Base-by-base conservation (phyloP, 2,329 filamentous ascomycete species). In the Chaetomium strumarium region DNA sequence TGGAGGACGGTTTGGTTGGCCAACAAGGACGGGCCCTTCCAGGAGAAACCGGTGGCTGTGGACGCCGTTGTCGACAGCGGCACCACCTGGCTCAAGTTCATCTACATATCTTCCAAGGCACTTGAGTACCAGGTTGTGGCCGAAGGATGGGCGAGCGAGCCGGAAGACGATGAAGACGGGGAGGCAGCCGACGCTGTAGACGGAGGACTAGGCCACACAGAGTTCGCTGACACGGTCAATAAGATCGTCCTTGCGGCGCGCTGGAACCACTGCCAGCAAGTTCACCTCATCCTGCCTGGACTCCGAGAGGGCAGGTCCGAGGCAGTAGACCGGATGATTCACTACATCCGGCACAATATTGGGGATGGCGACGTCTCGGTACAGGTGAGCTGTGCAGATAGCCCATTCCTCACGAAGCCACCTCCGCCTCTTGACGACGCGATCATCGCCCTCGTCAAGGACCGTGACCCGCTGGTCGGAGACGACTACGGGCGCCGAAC, bases 31-130 rank as follows among this genome's bases (percentile, higher is more conserved):
- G 49, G 58, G 39, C 56, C 55, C 0, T 57, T 61, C 17, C 62
- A 57, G 39, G 60, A 63, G 29, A 52, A 50, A 36, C 46, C 57
- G 8, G 58, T 66, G 1, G 58, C 58, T 33, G 59, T 68, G 9
- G 64, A 69, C 37, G 68, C 67, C 1, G 63, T 68, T 2, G 64
- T 68, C 2, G 65, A 69, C 36, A 61, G 63, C 30, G 68, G 68
- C 5, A 61, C 61, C 1, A 61, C 62, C 17, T 70, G 68, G 68
- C 54, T 70, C 31, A 67, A 67, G 29, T 63, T 69, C 43, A 39
- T 69, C 19, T 64, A 60, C 41, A 65, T 63, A n/a, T 62, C 64
- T 0, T 60, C 65, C 33, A 55, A 55, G 29, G 62, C 62, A 13
- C 55, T 70, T n/a, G 49, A 64, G 31, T 56, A 63, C 30, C 63